Evolutionary conservation across 1,139 yeast genomes (phyloP).

Genomic region (Chernovozyma sophiae-reginae): DNA sequence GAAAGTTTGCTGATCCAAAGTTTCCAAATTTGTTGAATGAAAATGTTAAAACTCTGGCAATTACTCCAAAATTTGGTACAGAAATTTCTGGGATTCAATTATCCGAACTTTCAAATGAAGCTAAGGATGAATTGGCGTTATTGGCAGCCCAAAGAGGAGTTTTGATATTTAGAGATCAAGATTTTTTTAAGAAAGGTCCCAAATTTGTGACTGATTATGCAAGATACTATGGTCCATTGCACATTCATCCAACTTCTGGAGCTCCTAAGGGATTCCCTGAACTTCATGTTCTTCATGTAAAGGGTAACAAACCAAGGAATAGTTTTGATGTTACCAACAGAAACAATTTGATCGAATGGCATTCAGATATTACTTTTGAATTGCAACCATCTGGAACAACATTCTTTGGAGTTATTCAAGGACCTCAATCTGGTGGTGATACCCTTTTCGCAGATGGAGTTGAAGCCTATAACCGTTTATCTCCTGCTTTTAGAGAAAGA

Average conservation of each 20-base stretch:
- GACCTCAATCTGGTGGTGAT: conserved; percentile 38
- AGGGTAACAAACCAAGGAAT: conserved; percentile 20
- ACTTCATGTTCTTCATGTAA: conserved; percentile 20
- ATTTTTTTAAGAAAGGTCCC: conserved; percentile 31
- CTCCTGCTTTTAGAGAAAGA: conserved; percentile 23
- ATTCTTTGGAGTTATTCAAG: conserved; percentile 33
- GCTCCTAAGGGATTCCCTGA: conserved; percentile 36
- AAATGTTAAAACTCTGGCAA: conserved; percentile 9
- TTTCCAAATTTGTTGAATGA: conserved; percentile 15
- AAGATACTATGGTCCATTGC: conserved; percentile 34
- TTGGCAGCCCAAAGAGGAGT: conserved; percentile 40
- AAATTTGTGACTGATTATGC: conserved; percentile 29
- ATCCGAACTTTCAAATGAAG: conserved; percentile 22
- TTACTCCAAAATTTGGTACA: conserved; percentile 25
- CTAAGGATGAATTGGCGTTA: conserved; percentile 35
- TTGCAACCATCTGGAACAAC: conserved; percentile 38
- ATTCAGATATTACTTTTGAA: conserved; percentile 39
- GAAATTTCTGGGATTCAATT: conserved; percentile 25
- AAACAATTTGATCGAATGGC: conserved; percentile 27
- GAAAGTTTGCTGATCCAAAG: conserved; percentile 16
- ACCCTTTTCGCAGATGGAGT: conserved; percentile 32
- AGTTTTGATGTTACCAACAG: conserved; percentile 24
- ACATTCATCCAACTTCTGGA: conserved; percentile 39
- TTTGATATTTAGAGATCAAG: conserved; percentile 37
- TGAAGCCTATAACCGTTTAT: conserved; percentile 26